Base-by-base conservation (phyloP, 1,284 basidiomycete genomes). In the Moniliella sp. region DNA sequence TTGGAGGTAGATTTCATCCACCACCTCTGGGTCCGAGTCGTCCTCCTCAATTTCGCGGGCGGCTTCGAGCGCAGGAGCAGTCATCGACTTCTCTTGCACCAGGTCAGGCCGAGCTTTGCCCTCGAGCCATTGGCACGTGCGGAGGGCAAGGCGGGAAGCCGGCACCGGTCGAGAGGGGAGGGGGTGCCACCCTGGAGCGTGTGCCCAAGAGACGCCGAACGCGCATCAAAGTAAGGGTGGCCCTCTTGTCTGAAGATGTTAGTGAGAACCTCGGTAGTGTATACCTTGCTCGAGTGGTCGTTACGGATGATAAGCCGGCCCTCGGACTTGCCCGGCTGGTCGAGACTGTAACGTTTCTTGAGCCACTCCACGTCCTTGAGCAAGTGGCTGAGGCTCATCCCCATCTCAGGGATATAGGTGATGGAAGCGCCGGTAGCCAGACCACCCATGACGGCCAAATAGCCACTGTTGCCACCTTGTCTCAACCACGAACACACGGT, bases 381-480 rank as follows among this genome's bases (percentile, higher is more conserved):
- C 27, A 97, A 66, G 57, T 71, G 70, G 43, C 80, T 74, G 14
- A 97, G 70, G 37, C 69, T 71, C 48, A 94, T 84, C 10, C 86
- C 86, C 2, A 67, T 66, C 63, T 97, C 91, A 0, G 88, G 91
- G 0, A 82, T 93, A 61, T 97, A 97, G 17, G 91, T 79, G 31
- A 93, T 65, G 40, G 75, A 75, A 1, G 86, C 88, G 18, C 88
- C 88, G 27, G 77, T 83, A 27, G 91, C 88, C 43, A 97, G 67
- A 2, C 82, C 88, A 35, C 88, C 91, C 69, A 94, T 72, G 1
- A 83, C 77, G 4, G 86, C 84, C 40, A 97, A 74, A 62, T 91
- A 94, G 7, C 91, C 88, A 59, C 81, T 91, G 63, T 76, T 76
- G 19, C 88, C 88, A 34, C 91, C 88, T 62, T 97, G 86, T 93